Evolutionary conservation across 305 asterid genomes (phyloP).

Genomic region (Solanum chacoense): DNA sequence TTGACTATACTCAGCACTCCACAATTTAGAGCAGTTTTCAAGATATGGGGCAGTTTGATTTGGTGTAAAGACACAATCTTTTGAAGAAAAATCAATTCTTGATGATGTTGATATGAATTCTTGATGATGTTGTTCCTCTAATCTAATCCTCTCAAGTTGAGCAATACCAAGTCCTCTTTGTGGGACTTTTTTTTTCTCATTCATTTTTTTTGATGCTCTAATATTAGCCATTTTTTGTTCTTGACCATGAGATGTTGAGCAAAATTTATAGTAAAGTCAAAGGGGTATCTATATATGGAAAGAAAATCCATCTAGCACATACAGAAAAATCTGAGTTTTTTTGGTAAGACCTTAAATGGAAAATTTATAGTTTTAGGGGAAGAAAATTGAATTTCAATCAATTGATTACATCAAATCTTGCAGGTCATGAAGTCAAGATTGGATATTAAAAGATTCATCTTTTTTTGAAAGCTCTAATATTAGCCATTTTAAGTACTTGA

Average conservation of each 20-base stretch:
- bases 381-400: neutral
- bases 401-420: neutral
- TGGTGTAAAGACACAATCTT: slow-evolving; percentile 22
- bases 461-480: too few relatives aligned
- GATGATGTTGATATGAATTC: slow-evolving; percentile 8
- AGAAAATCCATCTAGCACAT: slow-evolving; percentile 10
- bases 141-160: too few relatives aligned
- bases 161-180: too few relatives aligned
- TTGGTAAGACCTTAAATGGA: neutral
- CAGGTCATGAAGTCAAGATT: neutral
- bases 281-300: too few relatives aligned
- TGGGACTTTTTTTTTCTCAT: too few relatives aligned
- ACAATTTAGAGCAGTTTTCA: neutral
- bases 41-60: slow-evolving; percentile 1
- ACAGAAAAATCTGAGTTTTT: slow-evolving; percentile 16
- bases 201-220: too few relatives aligned
- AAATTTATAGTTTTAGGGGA: neutral
- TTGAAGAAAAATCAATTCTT: slow-evolving; percentile 20
- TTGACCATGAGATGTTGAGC: too few relatives aligned
- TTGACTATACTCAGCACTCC: neutral
- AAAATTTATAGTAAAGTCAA: too few relatives aligned
- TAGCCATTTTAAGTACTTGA: too few relatives aligned
- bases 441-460: neutral
- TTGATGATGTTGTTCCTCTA: too few relatives aligned
- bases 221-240: too few relatives aligned